Evolutionary conservation across 768 basidiomycete genomes (phyloP).

Genomic region (Auriscalpium microsporum): DNA sequence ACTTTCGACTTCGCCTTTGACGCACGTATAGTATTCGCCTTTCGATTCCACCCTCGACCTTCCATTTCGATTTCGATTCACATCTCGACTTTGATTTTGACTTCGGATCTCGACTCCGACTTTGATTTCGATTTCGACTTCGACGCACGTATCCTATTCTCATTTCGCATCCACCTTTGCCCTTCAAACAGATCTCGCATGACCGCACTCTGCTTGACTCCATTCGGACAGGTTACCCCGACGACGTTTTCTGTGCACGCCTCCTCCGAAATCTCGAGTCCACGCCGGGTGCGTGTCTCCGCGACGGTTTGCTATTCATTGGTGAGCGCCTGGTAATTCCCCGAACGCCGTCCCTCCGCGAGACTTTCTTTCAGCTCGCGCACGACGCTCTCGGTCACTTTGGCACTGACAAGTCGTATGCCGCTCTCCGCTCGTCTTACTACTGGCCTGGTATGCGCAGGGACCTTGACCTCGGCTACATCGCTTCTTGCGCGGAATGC

Average conservation of each 20-base stretch:
- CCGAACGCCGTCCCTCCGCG: slow-evolving; percentile 1
- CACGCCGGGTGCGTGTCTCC: not conserved
- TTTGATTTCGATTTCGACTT: too few relatives aligned
- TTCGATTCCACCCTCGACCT: too few relatives aligned
- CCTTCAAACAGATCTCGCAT: too few relatives aligned
- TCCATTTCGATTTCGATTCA: too few relatives aligned
- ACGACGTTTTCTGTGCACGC: slow-evolving; percentile 7
- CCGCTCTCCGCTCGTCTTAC: not conserved
- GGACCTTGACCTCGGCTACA: slow-evolving; percentile 20
- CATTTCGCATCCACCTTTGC: too few relatives aligned
- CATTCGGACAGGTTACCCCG: slow-evolving; percentile 3
- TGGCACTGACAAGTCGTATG: slow-evolving; percentile 7
- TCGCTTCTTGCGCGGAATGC: slow-evolving; percentile 21
- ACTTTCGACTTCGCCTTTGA: too few relatives aligned
- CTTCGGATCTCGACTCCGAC: too few relatives aligned
- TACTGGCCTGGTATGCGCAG: slow-evolving; percentile 21
- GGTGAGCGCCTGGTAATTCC: slow-evolving; percentile 18
- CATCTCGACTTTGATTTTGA: too few relatives aligned
- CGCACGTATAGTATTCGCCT: too few relatives aligned
- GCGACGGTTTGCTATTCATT: slow-evolving; percentile 13
- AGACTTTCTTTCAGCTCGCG: slow-evolving; percentile 1
- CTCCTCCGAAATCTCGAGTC: not conserved
- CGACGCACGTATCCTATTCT: too few relatives aligned
- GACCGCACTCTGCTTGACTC: too few relatives aligned
- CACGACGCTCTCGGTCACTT: slow-evolving; percentile 12